Evolutionary conservation across 2,329 filamentous ascomycete genomes (phyloP).

Genomic region (Sclerotiophoma versabilis): DNA sequence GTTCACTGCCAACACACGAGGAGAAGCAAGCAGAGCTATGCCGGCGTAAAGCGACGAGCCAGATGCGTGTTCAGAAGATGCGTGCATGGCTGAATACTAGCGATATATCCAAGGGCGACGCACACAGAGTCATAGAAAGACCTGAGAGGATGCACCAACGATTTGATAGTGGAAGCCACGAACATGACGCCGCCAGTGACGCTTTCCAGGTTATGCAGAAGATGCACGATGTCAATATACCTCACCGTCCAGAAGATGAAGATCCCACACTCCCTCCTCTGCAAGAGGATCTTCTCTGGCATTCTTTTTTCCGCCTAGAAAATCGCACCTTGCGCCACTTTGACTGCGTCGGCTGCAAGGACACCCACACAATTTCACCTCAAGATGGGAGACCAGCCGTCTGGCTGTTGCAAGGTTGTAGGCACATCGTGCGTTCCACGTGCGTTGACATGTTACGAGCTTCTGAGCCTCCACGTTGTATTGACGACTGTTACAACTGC

Average conservation of each 20-base stretch:
- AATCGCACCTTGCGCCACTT: background rate
- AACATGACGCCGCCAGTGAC: background rate
- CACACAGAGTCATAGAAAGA: background rate
- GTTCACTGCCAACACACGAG: background rate
- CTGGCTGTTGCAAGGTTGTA: constrained; percentile 5
- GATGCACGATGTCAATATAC: background rate
- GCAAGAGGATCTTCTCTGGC: background rate
- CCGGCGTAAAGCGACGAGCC: background rate
- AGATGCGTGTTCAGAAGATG: background rate
- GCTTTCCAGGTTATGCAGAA: background rate
- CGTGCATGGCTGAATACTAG: background rate
- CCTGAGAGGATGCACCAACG: background rate
- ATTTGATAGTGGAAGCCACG: constrained; percentile 2
- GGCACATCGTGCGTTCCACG: background rate
- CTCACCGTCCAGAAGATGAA: background rate
- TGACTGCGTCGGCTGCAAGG: background rate
- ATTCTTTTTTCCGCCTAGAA: background rate
- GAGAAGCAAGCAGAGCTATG: background rate
- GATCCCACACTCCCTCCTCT: background rate
- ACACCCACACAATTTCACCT: background rate
- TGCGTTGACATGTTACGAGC: background rate
- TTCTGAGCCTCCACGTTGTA: no score
- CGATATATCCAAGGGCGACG: background rate
- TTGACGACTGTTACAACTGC: background rate
- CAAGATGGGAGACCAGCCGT: background rate